phyloP scores from a whole-genome alignment of 352 stramenopile genomes.

The Pythium dissimile region DNA sequence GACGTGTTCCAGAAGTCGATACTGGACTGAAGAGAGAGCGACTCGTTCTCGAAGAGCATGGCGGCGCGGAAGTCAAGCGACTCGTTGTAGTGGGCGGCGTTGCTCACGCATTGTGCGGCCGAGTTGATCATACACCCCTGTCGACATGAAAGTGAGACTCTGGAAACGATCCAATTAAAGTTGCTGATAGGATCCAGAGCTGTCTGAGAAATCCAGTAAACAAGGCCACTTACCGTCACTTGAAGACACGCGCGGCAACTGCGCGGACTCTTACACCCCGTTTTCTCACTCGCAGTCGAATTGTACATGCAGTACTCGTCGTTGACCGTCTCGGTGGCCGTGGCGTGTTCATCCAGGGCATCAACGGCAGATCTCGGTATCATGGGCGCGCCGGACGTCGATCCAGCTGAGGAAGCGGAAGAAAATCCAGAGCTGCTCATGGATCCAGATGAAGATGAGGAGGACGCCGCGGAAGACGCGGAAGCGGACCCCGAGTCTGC shows the following conservation, averaged over 20 bases:
- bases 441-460: background rate
- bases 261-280: slow-evolving; percentile 7
- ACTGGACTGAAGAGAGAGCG: background rate
- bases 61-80: slow-evolving; percentile 8
- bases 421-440: background rate
- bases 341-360: background rate
- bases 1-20: slow-evolving; percentile 13
- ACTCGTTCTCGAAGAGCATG: slow-evolving; percentile 1
- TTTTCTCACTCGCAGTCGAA: background rate
- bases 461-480: background rate
- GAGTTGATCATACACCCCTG: slow-evolving; percentile 14
- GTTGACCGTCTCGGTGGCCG: background rate
- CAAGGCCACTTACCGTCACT: background rate
- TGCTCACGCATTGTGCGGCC: slow-evolving; percentile 4
- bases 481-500: background rate
- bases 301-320: slow-evolving; percentile 10
- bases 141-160: background rate
- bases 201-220: background rate
- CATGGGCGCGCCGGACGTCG: background rate
- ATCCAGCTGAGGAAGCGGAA: background rate
- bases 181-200: background rate
- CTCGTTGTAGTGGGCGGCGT: slow-evolving; percentile 3
- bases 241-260: slow-evolving; percentile 5
- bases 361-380: background rate
- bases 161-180: background rate